phyloP scores from a whole-genome alignment of 352 stramenopile genomes.

The Phytophthora kernoviae region DNA sequence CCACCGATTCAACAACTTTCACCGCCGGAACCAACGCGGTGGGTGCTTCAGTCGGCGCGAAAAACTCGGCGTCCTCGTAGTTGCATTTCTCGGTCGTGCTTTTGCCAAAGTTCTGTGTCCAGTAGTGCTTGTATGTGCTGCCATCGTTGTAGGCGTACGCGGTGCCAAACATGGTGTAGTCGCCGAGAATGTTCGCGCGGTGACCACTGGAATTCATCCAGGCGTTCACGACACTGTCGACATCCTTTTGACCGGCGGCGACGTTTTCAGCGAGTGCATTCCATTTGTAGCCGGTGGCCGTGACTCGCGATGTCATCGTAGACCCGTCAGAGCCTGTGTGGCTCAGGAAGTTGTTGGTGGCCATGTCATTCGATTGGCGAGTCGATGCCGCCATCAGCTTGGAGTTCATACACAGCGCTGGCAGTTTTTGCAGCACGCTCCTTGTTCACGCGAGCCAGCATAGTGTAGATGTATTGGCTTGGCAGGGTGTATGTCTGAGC shows the following conservation, averaged over 20 bases:
- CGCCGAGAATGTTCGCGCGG: conserved; percentile 44
- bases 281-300: conserved; percentile 43
- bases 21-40: not conserved
- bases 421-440: conserved; percentile 40
- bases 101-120: conserved; percentile 55
- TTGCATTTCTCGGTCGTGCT: conserved; percentile 24
- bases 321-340: conserved; percentile 49
- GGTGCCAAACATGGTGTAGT: conserved; percentile 36
- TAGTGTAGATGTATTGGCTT: conserved; percentile 11
- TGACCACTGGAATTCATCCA: conserved; percentile 62
- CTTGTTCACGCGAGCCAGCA: conserved; percentile 37
- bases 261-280: conserved; percentile 51
- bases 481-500: conserved; percentile 7
- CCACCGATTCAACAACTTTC: conserved; percentile 1
- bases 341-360: conserved; percentile 43
- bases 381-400: conserved; percentile 26
- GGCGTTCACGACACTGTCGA: conserved; percentile 41
- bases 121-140: conserved; percentile 48
- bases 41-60: conserved; percentile 3
- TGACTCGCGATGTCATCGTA: conserved; percentile 39
- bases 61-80: conserved; percentile 17
- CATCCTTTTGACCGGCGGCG: conserved; percentile 40
- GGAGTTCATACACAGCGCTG: conserved; percentile 41
- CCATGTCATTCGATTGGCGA: conserved; percentile 38
- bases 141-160: conserved; percentile 33